A percentile compares a stretch with the other conserved stretches of the same genome.
phyloP scores from a whole-genome alignment of 1,139 yeast genomes.

The Suhomyces terraborum region DNA sequence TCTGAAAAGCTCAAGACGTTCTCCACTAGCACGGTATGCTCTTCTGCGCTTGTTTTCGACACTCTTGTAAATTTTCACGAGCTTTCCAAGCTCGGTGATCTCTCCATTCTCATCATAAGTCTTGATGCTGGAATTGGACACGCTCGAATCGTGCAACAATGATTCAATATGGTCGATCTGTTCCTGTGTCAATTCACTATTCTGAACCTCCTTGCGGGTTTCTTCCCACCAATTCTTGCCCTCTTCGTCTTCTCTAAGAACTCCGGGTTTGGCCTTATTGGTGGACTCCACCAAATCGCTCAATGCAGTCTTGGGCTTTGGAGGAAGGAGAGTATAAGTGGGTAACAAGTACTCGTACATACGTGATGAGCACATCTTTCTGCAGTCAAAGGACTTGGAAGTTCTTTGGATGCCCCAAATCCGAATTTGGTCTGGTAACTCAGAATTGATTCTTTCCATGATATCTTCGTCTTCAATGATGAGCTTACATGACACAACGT shows the following conservation, averaged over 20 bases:
- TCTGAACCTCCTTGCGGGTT: slow-evolving; percentile 47
- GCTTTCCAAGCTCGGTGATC: slow-evolving; percentile 42
- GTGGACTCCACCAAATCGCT: slow-evolving; percentile 60
- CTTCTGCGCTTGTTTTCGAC: slow-evolving; percentile 73
- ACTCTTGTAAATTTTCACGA: slow-evolving; percentile 59
- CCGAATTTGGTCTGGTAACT: slow-evolving; percentile 82
- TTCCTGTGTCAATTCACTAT: slow-evolving; percentile 49
- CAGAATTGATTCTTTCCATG: slow-evolving; percentile 66
- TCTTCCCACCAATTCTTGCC: slow-evolving; percentile 73
- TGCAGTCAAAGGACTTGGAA: slow-evolving; percentile 89
- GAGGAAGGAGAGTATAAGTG: slow-evolving; percentile 84
- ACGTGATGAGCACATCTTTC: slow-evolving; percentile 93
- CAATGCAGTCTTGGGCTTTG: slow-evolving; percentile 73
- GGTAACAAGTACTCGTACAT: slow-evolving; percentile 93
- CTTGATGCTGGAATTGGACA: slow-evolving; percentile 21
- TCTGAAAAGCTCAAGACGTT: slow-evolving; percentile 63
- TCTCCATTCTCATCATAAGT: slow-evolving; percentile 37
- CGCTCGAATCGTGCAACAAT: slow-evolving; percentile 17
- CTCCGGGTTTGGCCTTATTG: slow-evolving; percentile 57
- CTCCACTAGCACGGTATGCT: slow-evolving; percentile 62
- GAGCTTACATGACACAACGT: slow-evolving; percentile 83
- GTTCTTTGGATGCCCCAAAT: slow-evolving; percentile 93
- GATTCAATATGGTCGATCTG: slow-evolving; percentile 33
- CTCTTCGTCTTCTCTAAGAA: slow-evolving; percentile 63
- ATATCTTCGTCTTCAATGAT: slow-evolving; percentile 87